Conservation (phyloP, 2,329 filamentous ascomycete species). For the Colletotrichum scovillei region DNA sequence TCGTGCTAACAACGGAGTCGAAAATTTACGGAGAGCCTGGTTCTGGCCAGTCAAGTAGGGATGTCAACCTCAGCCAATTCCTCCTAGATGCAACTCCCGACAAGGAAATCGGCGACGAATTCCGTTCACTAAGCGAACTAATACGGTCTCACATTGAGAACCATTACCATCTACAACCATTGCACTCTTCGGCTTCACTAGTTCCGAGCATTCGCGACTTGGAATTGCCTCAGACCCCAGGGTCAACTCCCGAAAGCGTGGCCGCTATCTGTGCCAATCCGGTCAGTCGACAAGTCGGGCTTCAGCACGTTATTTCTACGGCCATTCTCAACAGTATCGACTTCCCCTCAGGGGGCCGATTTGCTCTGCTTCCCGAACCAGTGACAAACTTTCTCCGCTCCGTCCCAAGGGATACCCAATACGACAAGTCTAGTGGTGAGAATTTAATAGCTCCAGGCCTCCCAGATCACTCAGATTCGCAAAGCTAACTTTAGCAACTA, state of each 20-base stretch:
- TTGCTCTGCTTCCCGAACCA: constrained; percentile 51
- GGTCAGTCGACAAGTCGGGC: constrained; percentile 44
- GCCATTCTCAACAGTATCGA: constrained; percentile 49
- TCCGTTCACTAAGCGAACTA: constrained; percentile 47
- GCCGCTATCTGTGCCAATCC: constrained; percentile 46
- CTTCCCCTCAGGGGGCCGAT: constrained; percentile 39
- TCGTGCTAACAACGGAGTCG: constrained; percentile 2
- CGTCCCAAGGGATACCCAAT: constrained; percentile 41
- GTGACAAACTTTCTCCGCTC: constrained; percentile 45
- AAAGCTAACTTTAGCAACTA: constrained; percentile 25
- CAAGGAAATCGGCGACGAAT: constrained; percentile 46
- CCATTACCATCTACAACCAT: constrained; percentile 48
- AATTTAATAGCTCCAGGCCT: constrained; percentile 25
- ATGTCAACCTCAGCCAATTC: constrained; percentile 47
- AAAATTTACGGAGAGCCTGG: constrained; percentile 5
- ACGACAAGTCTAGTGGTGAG: constrained; percentile 43
- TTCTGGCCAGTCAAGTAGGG: constrained; percentile 30
- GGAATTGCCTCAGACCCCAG: constrained; percentile 39
- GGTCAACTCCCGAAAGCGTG: constrained; percentile 36
- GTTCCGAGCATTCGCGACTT: constrained; percentile 40
- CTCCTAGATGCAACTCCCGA: constrained; percentile 51
- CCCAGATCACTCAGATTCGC: too few species aligned
- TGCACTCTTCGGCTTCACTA: constrained; percentile 39
- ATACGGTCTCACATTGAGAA: constrained; percentile 54
- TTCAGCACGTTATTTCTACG: constrained; percentile 52